Evolutionary conservation across 2,329 filamentous ascomycete genomes (phyloP), one percentile per base, ranked within the genome.

Genomic region (Aspergillus intermedius): DNA sequence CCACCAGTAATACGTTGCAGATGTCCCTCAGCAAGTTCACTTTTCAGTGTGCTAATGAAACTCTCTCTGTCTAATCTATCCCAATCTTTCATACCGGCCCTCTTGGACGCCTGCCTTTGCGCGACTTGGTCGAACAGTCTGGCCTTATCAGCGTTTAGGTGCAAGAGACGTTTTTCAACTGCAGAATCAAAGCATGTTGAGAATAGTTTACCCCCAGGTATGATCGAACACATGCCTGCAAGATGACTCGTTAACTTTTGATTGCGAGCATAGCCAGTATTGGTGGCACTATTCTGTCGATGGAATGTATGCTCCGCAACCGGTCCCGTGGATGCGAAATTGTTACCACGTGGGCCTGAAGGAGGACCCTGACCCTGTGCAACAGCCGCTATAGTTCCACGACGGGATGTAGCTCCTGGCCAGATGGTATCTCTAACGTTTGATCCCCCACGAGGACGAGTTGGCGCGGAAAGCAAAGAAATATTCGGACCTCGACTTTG

Each of bases 11-110:
- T 70, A 12, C 69, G 60, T 46, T 75, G 71, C 51, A 76, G 54
- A 59, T 75, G 71, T 1, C 69, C 64, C 51, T 77, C 74, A 3
- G 74, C 74, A 45, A 77, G 57, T 47, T 77, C 74, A 52, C 72
- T 75, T 54, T 70, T 74, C 41, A 75, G 54, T 2, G 68, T 67
- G 37, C 71, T 72, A 17, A 73, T 71, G 23, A 70, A 68, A 49
- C 67, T 74, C 57, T 77, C 74, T 28, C 73, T 62, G 50, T 75
- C 70, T 41, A 74, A 51, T 45, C 63, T 69, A 45, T 76, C 72
- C 74, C 74, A 77, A 32, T 77, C 74, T 46, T 66, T 67, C 45
- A 76, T 49, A 1, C 62, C 67, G 13, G 60, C 59, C 42, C 73
- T 64, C 54, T 75, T 76, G 9, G 59, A 49, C 45, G 57, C 63